Base-by-base conservation (phyloP, 208 protist species). In the Leishmania lainsoni region DNA sequence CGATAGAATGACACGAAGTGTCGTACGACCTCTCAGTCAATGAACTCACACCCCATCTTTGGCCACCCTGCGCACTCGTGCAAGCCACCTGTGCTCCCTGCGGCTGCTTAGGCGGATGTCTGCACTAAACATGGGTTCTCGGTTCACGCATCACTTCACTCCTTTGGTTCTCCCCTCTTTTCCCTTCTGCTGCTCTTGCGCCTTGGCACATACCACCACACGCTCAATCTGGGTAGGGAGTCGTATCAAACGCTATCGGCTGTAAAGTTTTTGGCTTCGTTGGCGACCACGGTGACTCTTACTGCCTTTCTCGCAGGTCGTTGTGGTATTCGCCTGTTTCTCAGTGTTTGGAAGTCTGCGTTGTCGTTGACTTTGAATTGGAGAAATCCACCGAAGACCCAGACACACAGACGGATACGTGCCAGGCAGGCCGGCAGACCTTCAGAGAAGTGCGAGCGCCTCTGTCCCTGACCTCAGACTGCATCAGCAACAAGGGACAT, bases 281-380 rank as follows among this genome's bases (percentile, higher is more conserved):
- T 76, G 29, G n/a, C 52, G 39, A 48, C 52, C 72, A 61, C 72
- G 49, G 72, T 76, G 72, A 61, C 29, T 76, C 45, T 73, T 32
- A 45, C 69, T 52, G 32, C 45, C 14, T 26, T 65, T 10, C 12
- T 77, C 52, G 54, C 48, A 9, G 51, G 17, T 22, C 35, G 14
- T 22, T 63, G 48, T 26, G 52, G 8, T 12, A 63, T 42, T 29
- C 22, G 29, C 9, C 49, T 77, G 5, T 29, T 65, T 20, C 32
- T 59, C 8, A 1, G 73, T 77, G 35, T 45, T 63, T 45, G 39
- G 48, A 20, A 29, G 32, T 26, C 73, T 16, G 32, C 39, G 29
- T 52, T 49, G 73, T 48, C 42, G 69, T 54, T 54, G 20, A 26
- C 8, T 14, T 73, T 26, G 45, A 17, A 29, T 45, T 73, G 22